Base-by-base conservation (phyloP, 225 moss, liverwort and hornwort genomes). In the Anthoceros angustus region DNA sequence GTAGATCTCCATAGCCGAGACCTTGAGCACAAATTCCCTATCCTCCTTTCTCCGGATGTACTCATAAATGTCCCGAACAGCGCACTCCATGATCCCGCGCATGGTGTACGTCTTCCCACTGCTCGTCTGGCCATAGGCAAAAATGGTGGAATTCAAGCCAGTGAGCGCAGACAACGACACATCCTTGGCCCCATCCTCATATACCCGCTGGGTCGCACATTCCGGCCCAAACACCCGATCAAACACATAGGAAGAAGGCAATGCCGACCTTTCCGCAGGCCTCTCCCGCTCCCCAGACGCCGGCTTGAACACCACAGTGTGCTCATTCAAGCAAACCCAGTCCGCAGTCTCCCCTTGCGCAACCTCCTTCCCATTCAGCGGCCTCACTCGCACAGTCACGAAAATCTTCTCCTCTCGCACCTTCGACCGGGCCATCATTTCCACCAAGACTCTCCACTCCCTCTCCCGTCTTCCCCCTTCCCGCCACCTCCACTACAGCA, bases 121-220 rank as follows among this genome's bases (percentile, higher is more conserved):
- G 87, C 98, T 98, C 25, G 92, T 98, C 71, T 98, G 98, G 7
- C 98, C 98, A 60, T 98, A 98, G 2, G 98, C 98, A 63, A 98
- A 98, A 65, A 98, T 98, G 39, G 98, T 98, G 60, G 98, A 95
- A 70, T 98, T 98, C 42, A 98, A 81, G 39, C 98, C 98, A 46
- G 85, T 83, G 42, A 98, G 84, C 18, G 84, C 86, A 16, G 98
- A 98, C 40, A 98, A 80, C 63, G 98, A 88, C 67, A 98, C 98
- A 73, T 98, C 92, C 70, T 98, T 98, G 16, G 91, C 98, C 38
- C 98, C 98, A 72, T 92, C 92, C 76, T 98, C 89, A 67, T 98
- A 98, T 0, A 98, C 98, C 40, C 76, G 84, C 72, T 87, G 89
- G 9, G 91, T 92, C 39, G 82, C 82, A 48, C 89, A 80, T 39